These are phyloP conservation scores for Parathielavia appendiculata DNA, from an alignment of 495 filamentous ascomycete genomes.

Conservation along the genomic window DNA sequence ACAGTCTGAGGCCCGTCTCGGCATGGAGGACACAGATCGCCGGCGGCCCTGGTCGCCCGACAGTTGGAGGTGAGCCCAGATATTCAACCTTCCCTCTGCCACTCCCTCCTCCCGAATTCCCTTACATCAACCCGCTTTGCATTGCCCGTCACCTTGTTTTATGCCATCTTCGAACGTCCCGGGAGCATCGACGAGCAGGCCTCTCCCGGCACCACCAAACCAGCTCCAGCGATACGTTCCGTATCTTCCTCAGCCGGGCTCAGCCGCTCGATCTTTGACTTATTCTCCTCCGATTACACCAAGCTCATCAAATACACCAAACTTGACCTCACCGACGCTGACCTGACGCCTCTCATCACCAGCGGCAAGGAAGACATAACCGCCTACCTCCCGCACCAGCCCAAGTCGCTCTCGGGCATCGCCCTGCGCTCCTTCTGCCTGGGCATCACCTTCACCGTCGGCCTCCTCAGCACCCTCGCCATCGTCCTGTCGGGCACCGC, in stretches of 20 bases:
- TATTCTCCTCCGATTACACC: not conserved
- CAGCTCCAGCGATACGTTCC: not conserved
- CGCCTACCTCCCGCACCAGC: conserved; percentile 49
- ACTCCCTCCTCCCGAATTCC: not conserved
- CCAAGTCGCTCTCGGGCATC: conserved; percentile 73
- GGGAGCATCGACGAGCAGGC: not conserved
- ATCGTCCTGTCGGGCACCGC: conserved; percentile 36
- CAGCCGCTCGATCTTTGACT: not conserved
- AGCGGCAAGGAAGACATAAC: conserved; percentile 24
- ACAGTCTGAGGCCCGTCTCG: not conserved
- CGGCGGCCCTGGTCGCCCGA: conserved; percentile 20
- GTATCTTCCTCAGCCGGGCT: not conserved
- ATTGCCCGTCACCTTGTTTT: not conserved
- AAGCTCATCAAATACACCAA: conserved; percentile 3
- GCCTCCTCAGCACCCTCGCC: conserved; percentile 38
- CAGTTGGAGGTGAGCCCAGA: conserved; percentile 14
- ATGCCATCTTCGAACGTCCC: not conserved
- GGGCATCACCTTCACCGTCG: conserved; percentile 43
- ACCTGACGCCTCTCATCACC: conserved; percentile 28
- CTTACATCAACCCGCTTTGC: not conserved
- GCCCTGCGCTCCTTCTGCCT: conserved; percentile 60
- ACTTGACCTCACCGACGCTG: not conserved
- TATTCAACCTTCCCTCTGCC: not conserved
- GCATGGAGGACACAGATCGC: conserved; percentile 23
- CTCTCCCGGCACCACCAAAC: conserved; percentile 1